phyloP scores from a whole-genome alignment of 1,139 yeast species.

The Kodamaea suecica region DNA sequence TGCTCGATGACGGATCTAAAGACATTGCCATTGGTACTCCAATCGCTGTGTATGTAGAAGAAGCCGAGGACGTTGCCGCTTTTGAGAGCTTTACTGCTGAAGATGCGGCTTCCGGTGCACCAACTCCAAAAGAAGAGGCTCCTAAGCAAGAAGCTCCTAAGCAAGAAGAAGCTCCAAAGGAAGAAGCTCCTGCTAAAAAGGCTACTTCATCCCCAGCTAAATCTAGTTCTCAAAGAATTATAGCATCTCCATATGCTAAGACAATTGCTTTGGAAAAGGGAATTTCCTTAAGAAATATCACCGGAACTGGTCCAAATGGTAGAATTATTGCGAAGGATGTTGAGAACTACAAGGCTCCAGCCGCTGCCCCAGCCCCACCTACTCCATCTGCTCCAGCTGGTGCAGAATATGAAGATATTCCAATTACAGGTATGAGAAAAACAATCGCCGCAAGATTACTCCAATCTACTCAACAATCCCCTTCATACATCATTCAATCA shows the following conservation, averaged over 20 bases:
- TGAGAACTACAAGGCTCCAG: conserved; percentile 56
- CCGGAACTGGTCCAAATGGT: conserved; percentile 94
- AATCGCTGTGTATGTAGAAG: conserved; percentile 94
- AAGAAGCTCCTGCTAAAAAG: conserved; percentile 22
- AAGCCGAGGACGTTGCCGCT: conserved; percentile 78
- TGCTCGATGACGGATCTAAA: conserved; percentile 82
- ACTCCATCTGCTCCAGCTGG: conserved; percentile 44
- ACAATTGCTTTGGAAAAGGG: conserved; percentile 92
- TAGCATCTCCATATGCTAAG: conserved; percentile 96
- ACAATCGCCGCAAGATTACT: conserved; percentile 87
- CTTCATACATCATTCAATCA: conserved; percentile 90
- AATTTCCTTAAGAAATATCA: conserved; percentile 74
- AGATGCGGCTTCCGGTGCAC: conserved; percentile 67
- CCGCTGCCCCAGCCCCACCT: conserved; percentile 46
- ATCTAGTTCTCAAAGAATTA: conserved; percentile 56
- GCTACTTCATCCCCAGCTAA: conserved; percentile 24
- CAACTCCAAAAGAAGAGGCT: conserved; percentile 27
- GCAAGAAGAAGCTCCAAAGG: conserved; percentile 23
- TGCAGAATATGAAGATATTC: conserved; percentile 73
- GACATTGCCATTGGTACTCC: conserved; percentile 94
- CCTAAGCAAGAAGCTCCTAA: conserved; percentile 35
- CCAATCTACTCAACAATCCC: conserved; percentile 81
- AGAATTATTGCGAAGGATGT: conserved; percentile 90
- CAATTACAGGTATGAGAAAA: conserved; percentile 88
- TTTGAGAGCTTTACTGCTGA: conserved; percentile 80